Percentiles rank a stretch among this genome's conserved stretches.
Conservation (phyloP, 257 asterid species). For the Mitragyna speciosa region DNA sequence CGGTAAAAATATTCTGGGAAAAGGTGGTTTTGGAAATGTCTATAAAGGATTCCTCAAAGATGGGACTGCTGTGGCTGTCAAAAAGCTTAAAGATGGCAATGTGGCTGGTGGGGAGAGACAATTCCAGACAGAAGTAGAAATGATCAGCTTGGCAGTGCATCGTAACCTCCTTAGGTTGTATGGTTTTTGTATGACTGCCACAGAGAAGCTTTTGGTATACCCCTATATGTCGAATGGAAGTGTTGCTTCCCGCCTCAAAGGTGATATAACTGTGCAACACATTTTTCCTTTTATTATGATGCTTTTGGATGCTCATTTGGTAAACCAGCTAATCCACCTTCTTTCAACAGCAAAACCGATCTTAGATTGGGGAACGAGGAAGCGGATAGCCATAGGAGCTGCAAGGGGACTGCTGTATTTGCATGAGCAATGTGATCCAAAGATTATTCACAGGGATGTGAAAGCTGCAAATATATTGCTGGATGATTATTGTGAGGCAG, state of each 20-base stretch:
- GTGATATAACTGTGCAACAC: slow-evolving; percentile 26
- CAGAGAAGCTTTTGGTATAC: slow-evolving; percentile 82
- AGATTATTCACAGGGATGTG: slow-evolving; percentile 94
- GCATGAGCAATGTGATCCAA: slow-evolving; percentile 98
- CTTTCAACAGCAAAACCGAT: slow-evolving; percentile 66
- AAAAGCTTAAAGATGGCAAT: slow-evolving; percentile 84
- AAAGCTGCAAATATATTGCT: slow-evolving; percentile 96
- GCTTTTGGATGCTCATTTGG: background rate
- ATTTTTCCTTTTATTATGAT: background rate
- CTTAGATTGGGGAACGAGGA: slow-evolving; percentile 86
- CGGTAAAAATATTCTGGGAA: slow-evolving; percentile 77
- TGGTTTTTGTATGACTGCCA: slow-evolving; percentile 86
- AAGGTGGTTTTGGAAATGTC: slow-evolving; percentile 94
- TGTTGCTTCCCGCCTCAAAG: slow-evolving; percentile 95
- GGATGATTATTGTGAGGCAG: slow-evolving; percentile 93
- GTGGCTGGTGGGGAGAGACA: slow-evolving; percentile 81
- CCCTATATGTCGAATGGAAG: slow-evolving; percentile 98
- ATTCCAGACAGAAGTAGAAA: slow-evolving; percentile 92
- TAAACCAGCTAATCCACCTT: background rate
- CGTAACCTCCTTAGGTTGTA: slow-evolving; percentile 83
- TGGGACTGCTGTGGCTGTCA: slow-evolving; percentile 88
- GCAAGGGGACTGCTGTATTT: slow-evolving; percentile 86
- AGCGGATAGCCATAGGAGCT: slow-evolving; percentile 85
- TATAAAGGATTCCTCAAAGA: slow-evolving; percentile 77
- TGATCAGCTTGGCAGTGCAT: slow-evolving; percentile 94